Evolutionary conservation across 2,329 filamentous ascomycete species (phyloP).

Genomic region (Teratosphaeria pseudoeucalypti): DNA sequence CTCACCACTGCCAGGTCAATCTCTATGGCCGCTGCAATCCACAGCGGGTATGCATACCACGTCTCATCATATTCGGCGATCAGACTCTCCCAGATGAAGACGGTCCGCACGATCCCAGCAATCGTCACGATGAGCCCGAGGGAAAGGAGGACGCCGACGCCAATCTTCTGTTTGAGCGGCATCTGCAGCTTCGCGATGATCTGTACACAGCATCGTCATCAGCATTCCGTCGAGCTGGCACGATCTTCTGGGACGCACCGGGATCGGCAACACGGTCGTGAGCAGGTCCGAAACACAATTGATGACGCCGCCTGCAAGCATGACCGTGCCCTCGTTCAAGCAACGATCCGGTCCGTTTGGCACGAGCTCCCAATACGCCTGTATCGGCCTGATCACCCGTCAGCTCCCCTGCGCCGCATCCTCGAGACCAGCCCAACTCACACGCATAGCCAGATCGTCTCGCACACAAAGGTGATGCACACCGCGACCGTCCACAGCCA

Average conservation of each 20-base stretch:
- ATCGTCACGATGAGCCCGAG: conserved; percentile 34
- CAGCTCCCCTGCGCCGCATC: background rate
- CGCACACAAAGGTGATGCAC: conserved; percentile 28
- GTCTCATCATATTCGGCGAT: conserved; percentile 33
- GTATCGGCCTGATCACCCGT: background rate
- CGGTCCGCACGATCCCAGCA: conserved; percentile 34
- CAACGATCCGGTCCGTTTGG: conserved; percentile 24
- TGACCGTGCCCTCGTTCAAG: conserved; percentile 31
- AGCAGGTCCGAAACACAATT: conserved; percentile 35
- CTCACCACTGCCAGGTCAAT: conserved; percentile 33
- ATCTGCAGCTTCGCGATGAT: conserved; percentile 34
- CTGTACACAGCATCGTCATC: background rate
- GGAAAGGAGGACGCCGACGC: conserved; percentile 29
- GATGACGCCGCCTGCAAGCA: conserved; percentile 32
- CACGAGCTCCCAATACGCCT: conserved; percentile 31
- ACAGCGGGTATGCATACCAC: conserved; percentile 37
- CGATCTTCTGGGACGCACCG: conserved; percentile 8
- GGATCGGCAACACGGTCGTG: conserved; percentile 34
- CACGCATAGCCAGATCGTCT: conserved; percentile 32
- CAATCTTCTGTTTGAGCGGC: conserved; percentile 31
- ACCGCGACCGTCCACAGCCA: conserved; percentile 28
- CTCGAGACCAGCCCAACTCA: conserved; percentile 9
- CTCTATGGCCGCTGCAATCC: conserved; percentile 37
- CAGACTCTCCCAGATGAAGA: conserved; percentile 23
- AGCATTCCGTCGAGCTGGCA: background rate